These are phyloP conservation scores for Acorus gramineus DNA, from an alignment of 106 monocot genomes.

Conservation along the genomic window DNA sequence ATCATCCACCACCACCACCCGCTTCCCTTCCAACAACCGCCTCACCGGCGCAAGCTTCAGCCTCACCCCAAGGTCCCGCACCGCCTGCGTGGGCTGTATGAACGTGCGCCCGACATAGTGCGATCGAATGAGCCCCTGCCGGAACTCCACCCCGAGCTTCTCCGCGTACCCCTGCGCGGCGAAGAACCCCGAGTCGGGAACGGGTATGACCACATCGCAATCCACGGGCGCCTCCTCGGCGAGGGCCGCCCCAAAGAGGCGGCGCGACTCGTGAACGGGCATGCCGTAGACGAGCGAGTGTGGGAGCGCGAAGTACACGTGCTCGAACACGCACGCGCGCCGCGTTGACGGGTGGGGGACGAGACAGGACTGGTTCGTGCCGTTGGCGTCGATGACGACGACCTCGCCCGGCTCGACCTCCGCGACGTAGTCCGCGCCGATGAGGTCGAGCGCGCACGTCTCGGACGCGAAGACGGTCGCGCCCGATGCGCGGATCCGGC, in stretches of 20 bases:
- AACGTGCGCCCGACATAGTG: conserved; percentile 89
- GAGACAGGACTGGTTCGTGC: conserved; percentile 44
- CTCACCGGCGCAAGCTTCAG: conserved; percentile 74
- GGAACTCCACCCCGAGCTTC: conserved; percentile 54
- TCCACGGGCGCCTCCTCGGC: conserved; percentile 60
- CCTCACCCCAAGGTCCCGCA: conserved; percentile 69
- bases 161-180: conserved; percentile 72
- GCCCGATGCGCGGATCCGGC: conserved; percentile 32
- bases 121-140: conserved; percentile 74
- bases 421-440: conserved; percentile 43
- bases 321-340: conserved; percentile 86
- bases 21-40: conserved; percentile 58
- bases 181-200: conserved; percentile 89
- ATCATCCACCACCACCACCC: conserved; percentile 79
- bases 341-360: conserved; percentile 31
- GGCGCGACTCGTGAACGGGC: conserved; percentile 42
- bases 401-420: conserved; percentile 45
- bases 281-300: conserved; percentile 73
- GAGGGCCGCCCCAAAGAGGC: conserved; percentile 47
- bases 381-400: conserved; percentile 18
- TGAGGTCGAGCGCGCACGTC: conserved; percentile 65
- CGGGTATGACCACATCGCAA: conserved; percentile 83
- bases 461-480: conserved; percentile 65
- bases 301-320: conserved; percentile 87
- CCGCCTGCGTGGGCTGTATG: conserved; percentile 73